Evolutionary conservation across 176 grass and related monocot species (phyloP).

Genomic region (Coix lacrymajobi): DNA sequence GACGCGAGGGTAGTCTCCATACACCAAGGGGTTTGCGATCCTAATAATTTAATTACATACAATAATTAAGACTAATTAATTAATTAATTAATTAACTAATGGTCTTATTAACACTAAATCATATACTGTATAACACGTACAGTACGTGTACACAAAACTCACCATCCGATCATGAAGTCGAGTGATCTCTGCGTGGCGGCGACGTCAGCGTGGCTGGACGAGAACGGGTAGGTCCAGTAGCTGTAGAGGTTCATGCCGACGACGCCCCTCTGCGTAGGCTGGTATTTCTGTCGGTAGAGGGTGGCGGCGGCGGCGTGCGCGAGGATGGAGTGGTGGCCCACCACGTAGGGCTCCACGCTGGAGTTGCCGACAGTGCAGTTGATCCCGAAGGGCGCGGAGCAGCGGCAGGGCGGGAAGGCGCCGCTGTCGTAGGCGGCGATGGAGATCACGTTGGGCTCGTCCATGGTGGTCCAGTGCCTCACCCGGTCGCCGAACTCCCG

Average conservation of each 20-base stretch:
- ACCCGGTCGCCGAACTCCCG: conserved; percentile 77
- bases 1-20: conserved; percentile 69
- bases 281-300: conserved; percentile 67
- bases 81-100: too few species aligned
- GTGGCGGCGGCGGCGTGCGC: conserved; percentile 54
- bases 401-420: conserved; percentile 55
- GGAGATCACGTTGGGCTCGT: conserved; percentile 54
- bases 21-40: conserved; percentile 62
- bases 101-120: too few species aligned
- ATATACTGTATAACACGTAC: too few species aligned
- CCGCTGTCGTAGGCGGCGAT: conserved; percentile 55
- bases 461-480: conserved; percentile 69
- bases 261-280: conserved; percentile 56
- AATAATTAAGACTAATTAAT: too few species aligned
- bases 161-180: conserved; percentile 73
- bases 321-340: conserved; percentile 43
- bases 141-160: too few species aligned
- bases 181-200: conserved; percentile 47
- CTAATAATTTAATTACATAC: conserved; percentile 18
- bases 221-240: conserved; percentile 66
- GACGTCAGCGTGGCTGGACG: conserved; percentile 31
- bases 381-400: conserved; percentile 54
- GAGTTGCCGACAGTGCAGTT: conserved; percentile 63
- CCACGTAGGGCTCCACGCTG: conserved; percentile 66
- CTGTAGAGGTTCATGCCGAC: conserved; percentile 73